Conservation (phyloP, 2,329 filamentous ascomycete genomes). For the Hyphodiscus sp. region DNA sequence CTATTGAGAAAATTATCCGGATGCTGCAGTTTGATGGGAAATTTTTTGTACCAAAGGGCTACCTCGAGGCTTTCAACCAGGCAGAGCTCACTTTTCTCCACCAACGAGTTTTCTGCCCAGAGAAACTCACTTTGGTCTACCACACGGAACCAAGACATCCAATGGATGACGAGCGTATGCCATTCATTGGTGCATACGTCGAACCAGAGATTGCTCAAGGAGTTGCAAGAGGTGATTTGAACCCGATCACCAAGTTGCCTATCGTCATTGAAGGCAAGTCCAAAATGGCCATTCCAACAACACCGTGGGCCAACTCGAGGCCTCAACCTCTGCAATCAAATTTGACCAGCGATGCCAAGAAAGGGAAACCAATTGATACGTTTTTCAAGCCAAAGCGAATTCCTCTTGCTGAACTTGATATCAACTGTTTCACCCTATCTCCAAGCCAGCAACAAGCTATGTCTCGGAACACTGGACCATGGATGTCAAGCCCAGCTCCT, state of each 20-base stretch:
- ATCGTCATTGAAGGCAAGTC: conserved; percentile 23
- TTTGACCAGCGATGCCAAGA: conserved; percentile 47
- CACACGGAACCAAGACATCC: conserved; percentile 61
- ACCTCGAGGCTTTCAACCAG: conserved; percentile 73
- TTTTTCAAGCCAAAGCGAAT: conserved; percentile 60
- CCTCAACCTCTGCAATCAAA: conserved; percentile 10
- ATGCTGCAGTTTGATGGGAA: conserved; percentile 88
- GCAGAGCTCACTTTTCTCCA: conserved; percentile 91
- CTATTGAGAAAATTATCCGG: conserved; percentile 71
- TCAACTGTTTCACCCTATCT: conserved; percentile 60
- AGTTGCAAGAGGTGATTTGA: conserved; percentile 74
- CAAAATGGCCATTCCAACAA: conserved; percentile 15
- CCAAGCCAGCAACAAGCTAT: conserved; percentile 56
- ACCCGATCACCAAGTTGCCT: conserved; percentile 79
- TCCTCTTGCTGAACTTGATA: conserved; percentile 60
- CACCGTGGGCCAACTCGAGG: conserved; percentile 13
- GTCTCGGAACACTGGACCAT: conserved; percentile 46
- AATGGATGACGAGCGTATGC: conserved; percentile 62
- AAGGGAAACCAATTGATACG: conserved; percentile 52
- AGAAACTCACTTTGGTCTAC: conserved; percentile 62
- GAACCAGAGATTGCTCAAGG: conserved; percentile 62
- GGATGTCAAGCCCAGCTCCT: conserved; percentile 45
- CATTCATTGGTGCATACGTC: conserved; percentile 73
- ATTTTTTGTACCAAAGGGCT: conserved; percentile 71
- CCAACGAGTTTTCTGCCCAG: conserved; percentile 88